These are phyloP conservation scores for Penicillium pulvis DNA, from an alignment of 495 filamentous ascomycete species.

Conservation along the genomic window DNA sequence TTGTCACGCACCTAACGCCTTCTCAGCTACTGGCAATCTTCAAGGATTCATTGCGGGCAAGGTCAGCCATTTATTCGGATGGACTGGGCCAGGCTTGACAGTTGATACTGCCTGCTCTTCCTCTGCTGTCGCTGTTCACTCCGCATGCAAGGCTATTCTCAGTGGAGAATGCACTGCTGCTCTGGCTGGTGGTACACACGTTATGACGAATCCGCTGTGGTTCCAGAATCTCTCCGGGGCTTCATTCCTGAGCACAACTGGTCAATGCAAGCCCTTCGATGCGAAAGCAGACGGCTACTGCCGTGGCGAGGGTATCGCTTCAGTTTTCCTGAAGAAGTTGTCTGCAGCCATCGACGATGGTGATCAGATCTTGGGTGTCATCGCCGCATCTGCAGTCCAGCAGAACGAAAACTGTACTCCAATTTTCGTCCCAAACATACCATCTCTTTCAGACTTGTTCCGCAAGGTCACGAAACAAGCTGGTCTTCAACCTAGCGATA, in stretches of 20 bases:
- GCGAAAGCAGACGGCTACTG: slow-evolving; percentile 73
- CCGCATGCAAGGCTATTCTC: slow-evolving; percentile 39
- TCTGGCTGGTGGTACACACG: slow-evolving; percentile 45
- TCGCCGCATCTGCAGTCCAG: slow-evolving; percentile 63
- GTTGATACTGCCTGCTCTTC: slow-evolving; percentile 54
- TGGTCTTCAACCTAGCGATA: slow-evolving; percentile 59
- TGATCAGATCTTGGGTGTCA: slow-evolving; percentile 63
- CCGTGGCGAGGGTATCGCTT: slow-evolving; percentile 65
- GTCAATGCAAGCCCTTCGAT: slow-evolving; percentile 70
- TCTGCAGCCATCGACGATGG: slow-evolving; percentile 62
- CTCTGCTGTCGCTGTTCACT: slow-evolving; percentile 43
- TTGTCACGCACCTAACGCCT: slow-evolving; percentile 37
- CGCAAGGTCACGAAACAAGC: slow-evolving; percentile 56
- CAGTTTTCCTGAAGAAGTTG: slow-evolving; percentile 67
- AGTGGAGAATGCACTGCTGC: slow-evolving; percentile 42
- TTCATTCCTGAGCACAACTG: slow-evolving; percentile 43
- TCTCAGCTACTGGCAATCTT: slow-evolving; percentile 38
- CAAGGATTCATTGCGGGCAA: slow-evolving; percentile 40
- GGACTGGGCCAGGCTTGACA: slow-evolving; percentile 48
- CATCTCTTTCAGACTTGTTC: slow-evolving; percentile 62
- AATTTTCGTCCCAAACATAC: slow-evolving; percentile 68
- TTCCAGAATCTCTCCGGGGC: slow-evolving; percentile 41
- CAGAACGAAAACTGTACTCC: slow-evolving; percentile 68
- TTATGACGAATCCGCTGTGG: slow-evolving; percentile 38
- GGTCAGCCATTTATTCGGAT: slow-evolving; percentile 49